Evolutionary conservation across 352 stramenopile genomes (phyloP).

Genomic region (Phytophthora multivora): DNA sequence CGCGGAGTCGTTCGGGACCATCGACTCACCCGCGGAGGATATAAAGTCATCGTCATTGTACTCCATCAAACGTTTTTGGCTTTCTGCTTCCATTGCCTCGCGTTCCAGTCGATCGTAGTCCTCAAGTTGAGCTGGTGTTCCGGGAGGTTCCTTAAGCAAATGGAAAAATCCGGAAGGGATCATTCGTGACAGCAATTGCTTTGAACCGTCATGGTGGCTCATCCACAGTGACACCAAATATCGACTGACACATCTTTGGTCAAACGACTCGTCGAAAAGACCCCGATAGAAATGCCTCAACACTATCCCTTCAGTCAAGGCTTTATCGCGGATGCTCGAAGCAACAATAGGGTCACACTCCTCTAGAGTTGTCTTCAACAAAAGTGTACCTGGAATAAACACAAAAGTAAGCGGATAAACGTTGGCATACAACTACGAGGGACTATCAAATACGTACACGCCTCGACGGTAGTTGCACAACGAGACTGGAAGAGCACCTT

Average conservation of each 20-base stretch:
- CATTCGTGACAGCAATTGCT: constrained; percentile 90
- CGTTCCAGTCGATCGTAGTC: constrained; percentile 90
- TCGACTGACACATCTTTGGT: constrained; percentile 92
- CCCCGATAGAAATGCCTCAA: constrained; percentile 93
- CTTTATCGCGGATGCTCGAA: constrained; percentile 88
- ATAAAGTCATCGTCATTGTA: constrained; percentile 37
- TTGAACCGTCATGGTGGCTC: constrained; percentile 88
- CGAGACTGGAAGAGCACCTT: constrained; percentile 91
- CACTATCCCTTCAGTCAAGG: constrained; percentile 92
- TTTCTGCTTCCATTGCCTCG: constrained; percentile 49
- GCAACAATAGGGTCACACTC: constrained; percentile 85
- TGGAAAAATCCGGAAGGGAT: constrained; percentile 90
- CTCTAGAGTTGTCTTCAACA: constrained; percentile 92
- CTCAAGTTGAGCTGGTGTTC: constrained; percentile 79
- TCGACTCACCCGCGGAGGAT: constrained; percentile 46
- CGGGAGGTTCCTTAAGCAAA: constrained; percentile 85
- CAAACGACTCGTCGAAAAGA: constrained; percentile 92
- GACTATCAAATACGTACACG: constrained; percentile 50
- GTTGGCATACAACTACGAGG: neutral
- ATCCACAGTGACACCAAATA: constrained; percentile 97
- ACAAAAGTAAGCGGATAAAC: neutral
- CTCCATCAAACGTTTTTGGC: constrained; percentile 40
- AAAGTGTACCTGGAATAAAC: constrained; percentile 69
- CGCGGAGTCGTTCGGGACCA: constrained; percentile 12
- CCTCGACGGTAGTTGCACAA: constrained; percentile 85